Base-by-base conservation (phyloP, 2,329 filamentous ascomycete species). In the Paecilomyces niveus region DNA sequence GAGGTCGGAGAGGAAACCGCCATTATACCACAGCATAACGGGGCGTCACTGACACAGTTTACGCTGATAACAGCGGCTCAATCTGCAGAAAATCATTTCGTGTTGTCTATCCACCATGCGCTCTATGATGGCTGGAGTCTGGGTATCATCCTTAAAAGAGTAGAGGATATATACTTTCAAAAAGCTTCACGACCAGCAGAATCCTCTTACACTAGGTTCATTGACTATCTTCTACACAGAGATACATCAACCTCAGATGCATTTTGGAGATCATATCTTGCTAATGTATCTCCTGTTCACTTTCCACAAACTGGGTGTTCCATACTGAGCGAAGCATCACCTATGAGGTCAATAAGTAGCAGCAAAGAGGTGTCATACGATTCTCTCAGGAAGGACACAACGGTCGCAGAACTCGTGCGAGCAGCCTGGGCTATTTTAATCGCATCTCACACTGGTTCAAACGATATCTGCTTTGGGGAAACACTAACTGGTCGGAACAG, bases 401-500 rank as follows among this genome's bases (percentile, higher is more conserved):
- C 81, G 0, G 60, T 80, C 0, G 79, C 81, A 0, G 80, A 76
- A 33, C 63, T 84, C 1, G 71, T 85, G 0, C 80, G 83, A 56
- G 72, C 81, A 29, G 74, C 75, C 0, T 85, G 83, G 83, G 78
- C 77, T 1, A 71, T 84, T 21, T 73, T 82, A 0, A 65, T 85
- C 3, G 73, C 77, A 2, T 69, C 69, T 3, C 83, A 81, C 61
- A 81, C 81, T 1, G 76, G 76, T 0, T 68, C 71, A 0, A 70
- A 72, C 2, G 77, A 81, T 49, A 75, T 83, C 0, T 80, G 78
- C 31, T 85, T 84, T 59, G 83, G 82, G 1, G 81, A 83, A 57
- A 75, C 83, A 0, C 68, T 81, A 3, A 81, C 80, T 0, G 83
- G 83, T 1, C 74, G 83, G 13, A 82, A 85, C 59, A 74, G 79